Evolutionary conservation across 2,329 filamentous ascomycete species (phyloP).

Genomic region (Pyricularia grisea): DNA sequence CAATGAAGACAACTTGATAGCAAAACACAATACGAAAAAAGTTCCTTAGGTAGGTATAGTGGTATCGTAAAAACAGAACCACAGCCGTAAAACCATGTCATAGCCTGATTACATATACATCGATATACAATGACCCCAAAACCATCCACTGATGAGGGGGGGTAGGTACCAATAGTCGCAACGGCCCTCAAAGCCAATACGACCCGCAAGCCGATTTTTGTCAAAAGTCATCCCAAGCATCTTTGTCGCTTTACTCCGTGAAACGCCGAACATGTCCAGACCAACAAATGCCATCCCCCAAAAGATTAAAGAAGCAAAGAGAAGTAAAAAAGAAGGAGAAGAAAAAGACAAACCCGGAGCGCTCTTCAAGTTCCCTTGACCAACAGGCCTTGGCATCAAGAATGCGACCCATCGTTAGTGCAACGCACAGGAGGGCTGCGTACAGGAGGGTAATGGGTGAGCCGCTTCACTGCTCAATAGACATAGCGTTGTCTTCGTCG

Average conservation of each 20-base stretch:
- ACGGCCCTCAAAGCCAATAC: neutral
- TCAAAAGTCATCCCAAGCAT: neutral
- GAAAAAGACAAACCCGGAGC: neutral
- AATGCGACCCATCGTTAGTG: neutral
- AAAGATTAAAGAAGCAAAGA: neutral
- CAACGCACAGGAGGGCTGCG: neutral
- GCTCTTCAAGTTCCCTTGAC: neutral
- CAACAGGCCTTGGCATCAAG: neutral
- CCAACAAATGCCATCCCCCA: neutral
- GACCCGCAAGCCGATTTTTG: neutral
- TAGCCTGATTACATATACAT: neutral
- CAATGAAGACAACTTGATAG: neutral
- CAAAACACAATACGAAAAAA: neutral
- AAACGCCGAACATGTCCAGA: neutral
- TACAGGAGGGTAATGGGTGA: neutral
- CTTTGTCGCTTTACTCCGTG: neutral
- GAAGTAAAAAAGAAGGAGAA: neutral
- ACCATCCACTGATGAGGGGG: neutral
- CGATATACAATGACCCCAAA: neutral
- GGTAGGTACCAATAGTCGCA: neutral
- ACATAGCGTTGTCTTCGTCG: slow-evolving; percentile 24
- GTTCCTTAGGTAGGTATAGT: too few species aligned
- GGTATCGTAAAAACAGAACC: neutral
- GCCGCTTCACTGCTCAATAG: slow-evolving; percentile 8
- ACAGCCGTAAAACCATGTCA: neutral